Evolutionary conservation across 164 flowering plant species (phyloP).

Genomic region (Liquidambar formosana): DNA sequence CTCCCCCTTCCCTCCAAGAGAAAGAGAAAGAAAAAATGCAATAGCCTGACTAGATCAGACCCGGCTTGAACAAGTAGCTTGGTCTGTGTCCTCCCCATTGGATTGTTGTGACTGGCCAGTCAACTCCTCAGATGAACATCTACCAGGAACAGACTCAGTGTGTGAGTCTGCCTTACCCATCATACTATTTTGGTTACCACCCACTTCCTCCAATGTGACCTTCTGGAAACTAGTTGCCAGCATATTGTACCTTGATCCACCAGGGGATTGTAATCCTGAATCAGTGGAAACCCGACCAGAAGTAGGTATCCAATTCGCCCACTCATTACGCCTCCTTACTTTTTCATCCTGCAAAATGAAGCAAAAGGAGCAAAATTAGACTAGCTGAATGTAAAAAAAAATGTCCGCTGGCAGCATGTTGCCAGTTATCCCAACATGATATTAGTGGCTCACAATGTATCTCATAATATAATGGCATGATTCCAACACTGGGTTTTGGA

Average conservation of each 20-base stretch:
- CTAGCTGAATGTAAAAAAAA: no score
- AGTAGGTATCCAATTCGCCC: constrained; percentile 50
- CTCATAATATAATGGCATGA: not conserved
- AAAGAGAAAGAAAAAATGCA: constrained; percentile 5
- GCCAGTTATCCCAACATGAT: no score
- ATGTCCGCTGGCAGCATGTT: no score
- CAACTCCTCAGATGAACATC: constrained; percentile 25
- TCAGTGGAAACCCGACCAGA: constrained; percentile 21
- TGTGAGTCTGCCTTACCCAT: constrained; percentile 21
- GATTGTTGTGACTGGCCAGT: constrained; percentile 18
- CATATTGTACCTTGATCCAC: constrained; percentile 18
- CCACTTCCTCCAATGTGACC: constrained; percentile 36
- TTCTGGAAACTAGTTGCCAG: constrained; percentile 31
- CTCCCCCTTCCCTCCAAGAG: not conserved
- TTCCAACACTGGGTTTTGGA: not conserved
- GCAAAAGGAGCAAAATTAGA: no score
- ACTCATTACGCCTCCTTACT: constrained; percentile 55
- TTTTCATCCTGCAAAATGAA: constrained; percentile 52
- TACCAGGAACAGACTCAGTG: constrained; percentile 17
- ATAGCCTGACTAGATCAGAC: constrained; percentile 14
- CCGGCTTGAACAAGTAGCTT: constrained; percentile 6
- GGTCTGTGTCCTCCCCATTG: constrained; percentile 25
- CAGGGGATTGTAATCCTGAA: constrained; percentile 20
- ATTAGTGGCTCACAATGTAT: no score
- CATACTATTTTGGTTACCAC: constrained; percentile 13